Percentiles rank a stretch among this genome's conserved stretches.
phyloP scores from a whole-genome alignment of 2,329 filamentous ascomycete species.

The Aspergillus ruber region DNA sequence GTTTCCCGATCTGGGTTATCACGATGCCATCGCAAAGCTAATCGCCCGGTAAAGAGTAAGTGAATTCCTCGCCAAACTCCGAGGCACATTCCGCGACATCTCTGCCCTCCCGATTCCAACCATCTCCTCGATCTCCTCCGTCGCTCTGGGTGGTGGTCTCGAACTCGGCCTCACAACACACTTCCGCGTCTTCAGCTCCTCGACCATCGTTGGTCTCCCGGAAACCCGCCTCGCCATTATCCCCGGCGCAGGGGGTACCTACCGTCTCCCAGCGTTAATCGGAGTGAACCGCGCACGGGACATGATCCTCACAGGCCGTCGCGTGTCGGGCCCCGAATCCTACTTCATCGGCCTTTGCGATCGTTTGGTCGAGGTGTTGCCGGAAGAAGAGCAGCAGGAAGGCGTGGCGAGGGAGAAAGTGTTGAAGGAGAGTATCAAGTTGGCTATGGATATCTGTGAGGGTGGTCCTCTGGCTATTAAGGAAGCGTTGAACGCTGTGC shows the following conservation, averaged over 20 bases:
- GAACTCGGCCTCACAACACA: slow-evolving; percentile 87
- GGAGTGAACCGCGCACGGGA: slow-evolving; percentile 78
- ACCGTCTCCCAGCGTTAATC: slow-evolving; percentile 74
- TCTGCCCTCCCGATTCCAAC: slow-evolving; percentile 77
- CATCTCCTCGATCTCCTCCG: slow-evolving; percentile 76
- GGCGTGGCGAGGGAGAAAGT: slow-evolving; percentile 59
- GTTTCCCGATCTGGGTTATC: background rate
- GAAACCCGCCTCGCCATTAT: slow-evolving; percentile 93
- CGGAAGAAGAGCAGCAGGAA: slow-evolving; percentile 47
- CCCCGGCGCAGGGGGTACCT: slow-evolving; percentile 88
- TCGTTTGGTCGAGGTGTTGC: slow-evolving; percentile 73
- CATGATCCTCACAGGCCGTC: slow-evolving; percentile 81
- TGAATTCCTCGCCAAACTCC: slow-evolving; percentile 70
- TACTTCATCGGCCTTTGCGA: slow-evolving; percentile 89
- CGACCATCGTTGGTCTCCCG: slow-evolving; percentile 72
- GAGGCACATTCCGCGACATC: slow-evolving; percentile 67
- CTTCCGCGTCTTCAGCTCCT: slow-evolving; percentile 78
- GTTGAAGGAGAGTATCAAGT: slow-evolving; percentile 65
- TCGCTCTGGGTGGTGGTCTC: slow-evolving; percentile 86
- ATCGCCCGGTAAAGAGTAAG: slow-evolving; percentile 37
- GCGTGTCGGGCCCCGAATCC: slow-evolving; percentile 74
- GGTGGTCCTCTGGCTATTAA: slow-evolving; percentile 78
- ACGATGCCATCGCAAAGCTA: background rate
- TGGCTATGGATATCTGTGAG: slow-evolving; percentile 82
- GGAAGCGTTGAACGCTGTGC: slow-evolving; percentile 72